A percentile compares a stretch with the other conserved stretches of the same genome.
These are phyloP conservation scores for Geosiphon pyriformis DNA, from an alignment of 192 early-diverging fungal genomes.

Conservation along the genomic window DNA sequence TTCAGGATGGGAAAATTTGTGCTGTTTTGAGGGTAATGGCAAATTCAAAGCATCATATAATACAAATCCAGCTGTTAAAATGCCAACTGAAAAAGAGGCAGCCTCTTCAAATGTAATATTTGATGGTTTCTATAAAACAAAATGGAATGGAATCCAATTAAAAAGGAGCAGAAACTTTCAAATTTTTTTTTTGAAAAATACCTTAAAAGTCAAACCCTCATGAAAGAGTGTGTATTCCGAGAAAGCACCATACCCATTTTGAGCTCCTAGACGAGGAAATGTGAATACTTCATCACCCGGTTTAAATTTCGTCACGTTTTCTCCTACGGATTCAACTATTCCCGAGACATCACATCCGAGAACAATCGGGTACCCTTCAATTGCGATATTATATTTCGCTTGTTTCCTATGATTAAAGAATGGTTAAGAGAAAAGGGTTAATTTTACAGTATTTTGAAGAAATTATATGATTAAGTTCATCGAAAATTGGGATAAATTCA, in stretches of 20 bases:
- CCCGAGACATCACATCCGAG: constrained; percentile 54
- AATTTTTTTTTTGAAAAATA: neutral
- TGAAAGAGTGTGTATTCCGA: constrained; percentile 32
- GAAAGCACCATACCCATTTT: constrained; percentile 30
- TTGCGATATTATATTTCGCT: neutral
- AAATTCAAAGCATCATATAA: constrained; percentile 29
- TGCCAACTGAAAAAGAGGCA: constrained; percentile 47
- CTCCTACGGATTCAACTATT: constrained; percentile 35
- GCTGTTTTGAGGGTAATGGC: neutral
- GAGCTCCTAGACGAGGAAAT: constrained; percentile 14
- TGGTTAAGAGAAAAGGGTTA: neutral
- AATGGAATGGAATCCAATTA: no score
- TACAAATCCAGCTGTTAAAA: constrained; percentile 46
- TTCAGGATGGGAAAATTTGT: neutral
- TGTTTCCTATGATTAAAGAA: neutral
- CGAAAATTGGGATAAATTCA: neutral
- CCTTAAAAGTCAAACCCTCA: constrained; percentile 19
- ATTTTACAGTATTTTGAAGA: no score
- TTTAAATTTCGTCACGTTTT: constrained; percentile 33
- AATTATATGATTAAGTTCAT: no score
- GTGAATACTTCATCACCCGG: constrained; percentile 49
- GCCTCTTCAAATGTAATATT: constrained; percentile 34
- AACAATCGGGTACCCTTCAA: constrained; percentile 33
- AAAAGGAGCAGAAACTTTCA: neutral
- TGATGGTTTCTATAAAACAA: constrained; percentile 11